These are phyloP conservation scores for Fraxinus paxiana DNA, from an alignment of 305 asterid species.

Conservation along the genomic window DNA sequence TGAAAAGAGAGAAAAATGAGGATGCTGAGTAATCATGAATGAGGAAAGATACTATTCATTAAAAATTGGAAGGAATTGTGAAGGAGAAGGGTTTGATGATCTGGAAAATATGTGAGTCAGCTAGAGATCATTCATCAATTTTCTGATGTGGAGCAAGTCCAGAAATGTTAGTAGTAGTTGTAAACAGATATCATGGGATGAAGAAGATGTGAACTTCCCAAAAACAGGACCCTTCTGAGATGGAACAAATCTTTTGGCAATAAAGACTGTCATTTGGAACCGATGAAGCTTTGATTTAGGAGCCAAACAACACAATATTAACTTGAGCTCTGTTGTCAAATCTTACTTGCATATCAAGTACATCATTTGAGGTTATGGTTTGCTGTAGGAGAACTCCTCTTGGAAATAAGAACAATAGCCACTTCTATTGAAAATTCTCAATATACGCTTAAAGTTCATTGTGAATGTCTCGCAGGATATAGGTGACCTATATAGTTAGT, in stretches of 20 bases:
- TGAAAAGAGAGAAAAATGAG: not conserved
- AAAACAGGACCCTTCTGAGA: not conserved
- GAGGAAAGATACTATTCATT: not conserved
- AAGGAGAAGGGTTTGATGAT: not conserved
- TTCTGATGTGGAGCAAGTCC: not conserved
- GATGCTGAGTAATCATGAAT: not conserved
- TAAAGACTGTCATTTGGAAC: not conserved
- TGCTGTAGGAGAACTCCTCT: not conserved
- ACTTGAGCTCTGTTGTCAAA: not conserved
- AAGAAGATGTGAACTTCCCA: not conserved
- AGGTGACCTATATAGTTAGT: not conserved
- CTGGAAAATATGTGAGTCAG: not conserved
- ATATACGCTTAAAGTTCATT: not conserved
- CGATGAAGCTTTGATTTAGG: constrained; percentile 2
- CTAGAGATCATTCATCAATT: not conserved
- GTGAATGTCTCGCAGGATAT: not conserved
- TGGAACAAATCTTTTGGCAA: not conserved
- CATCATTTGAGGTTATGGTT: not conserved
- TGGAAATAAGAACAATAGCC: not conserved
- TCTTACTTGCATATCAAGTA: not conserved
- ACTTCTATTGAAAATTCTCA: not conserved
- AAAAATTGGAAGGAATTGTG: not conserved
- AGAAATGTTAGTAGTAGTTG: not conserved
- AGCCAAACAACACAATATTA: not conserved
- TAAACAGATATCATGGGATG: not conserved